Evolutionary conservation across 129 eudicot species (phyloP).

Genomic region (Apium graveolens): DNA sequence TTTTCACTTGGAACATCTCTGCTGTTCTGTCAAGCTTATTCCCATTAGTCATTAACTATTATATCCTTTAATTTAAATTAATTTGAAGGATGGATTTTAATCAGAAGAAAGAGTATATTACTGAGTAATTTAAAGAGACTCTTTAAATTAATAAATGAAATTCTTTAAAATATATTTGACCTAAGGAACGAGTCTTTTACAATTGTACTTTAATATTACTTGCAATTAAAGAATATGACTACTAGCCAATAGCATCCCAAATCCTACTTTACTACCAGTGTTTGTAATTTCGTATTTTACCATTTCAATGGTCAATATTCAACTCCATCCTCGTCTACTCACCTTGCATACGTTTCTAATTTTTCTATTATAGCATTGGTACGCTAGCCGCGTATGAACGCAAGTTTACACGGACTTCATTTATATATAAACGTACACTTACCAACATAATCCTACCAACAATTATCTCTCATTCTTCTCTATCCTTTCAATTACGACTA

Average conservation of each 20-base stretch:
- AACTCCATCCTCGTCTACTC: not conserved
- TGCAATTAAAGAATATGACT: not conserved
- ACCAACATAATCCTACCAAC: not conserved
- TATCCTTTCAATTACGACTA: not conserved
- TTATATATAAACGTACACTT: not conserved
- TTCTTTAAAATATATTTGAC: no score
- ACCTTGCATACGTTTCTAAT: not conserved
- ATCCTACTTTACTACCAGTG: not conserved
- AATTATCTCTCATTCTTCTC: not conserved
- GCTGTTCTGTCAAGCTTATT: no score
- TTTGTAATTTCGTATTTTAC: slow-evolving; percentile 8
- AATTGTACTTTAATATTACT: not conserved
- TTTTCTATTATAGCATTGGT: not conserved
- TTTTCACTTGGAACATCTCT: no score
- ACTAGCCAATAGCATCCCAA: not conserved
- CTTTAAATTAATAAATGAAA: no score
- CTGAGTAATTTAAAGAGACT: no score
- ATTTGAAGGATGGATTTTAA: no score
- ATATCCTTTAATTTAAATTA: no score
- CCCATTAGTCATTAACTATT: no score
- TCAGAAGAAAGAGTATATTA: no score
- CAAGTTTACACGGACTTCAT: slow-evolving; percentile 3
- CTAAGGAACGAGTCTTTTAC: no score
- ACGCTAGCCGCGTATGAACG: slow-evolving; percentile 6
- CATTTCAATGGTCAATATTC: slow-evolving; percentile 29